phyloP scores from a whole-genome alignment of 106 monocot genomes.

The Iris macrosiphon region DNA sequence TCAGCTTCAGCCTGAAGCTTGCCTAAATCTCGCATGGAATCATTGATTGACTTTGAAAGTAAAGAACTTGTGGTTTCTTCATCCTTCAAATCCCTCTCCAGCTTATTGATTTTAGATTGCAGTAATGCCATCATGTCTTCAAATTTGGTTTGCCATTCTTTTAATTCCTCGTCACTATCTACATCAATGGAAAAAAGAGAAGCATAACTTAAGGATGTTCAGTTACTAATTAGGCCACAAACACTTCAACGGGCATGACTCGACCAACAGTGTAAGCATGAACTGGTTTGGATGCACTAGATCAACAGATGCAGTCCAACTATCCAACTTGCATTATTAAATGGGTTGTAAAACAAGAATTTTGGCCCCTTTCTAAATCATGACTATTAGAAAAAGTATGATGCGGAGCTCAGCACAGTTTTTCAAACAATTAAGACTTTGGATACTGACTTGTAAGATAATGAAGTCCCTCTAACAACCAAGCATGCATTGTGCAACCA shows the following conservation, averaged over 20 bases:
- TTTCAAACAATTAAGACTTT: too few relatives aligned
- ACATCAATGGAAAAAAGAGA: constrained; percentile 13
- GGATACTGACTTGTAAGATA: too few relatives aligned
- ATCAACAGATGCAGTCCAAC: too few relatives aligned
- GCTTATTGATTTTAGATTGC: constrained; percentile 66
- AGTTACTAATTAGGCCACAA: neutral
- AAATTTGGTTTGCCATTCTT: constrained; percentile 97
- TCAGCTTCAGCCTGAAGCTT: constrained; percentile 92
- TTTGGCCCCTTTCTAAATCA: too few relatives aligned
- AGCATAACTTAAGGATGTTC: neutral
- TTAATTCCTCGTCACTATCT: constrained; percentile 98
- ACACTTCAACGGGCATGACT: neutral
- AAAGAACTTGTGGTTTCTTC: constrained; percentile 48
- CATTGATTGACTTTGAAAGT: constrained; percentile 51
- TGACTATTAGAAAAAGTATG: too few relatives aligned
- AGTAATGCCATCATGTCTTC: constrained; percentile 77
- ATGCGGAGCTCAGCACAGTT: too few relatives aligned
- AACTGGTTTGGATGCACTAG: too few relatives aligned
- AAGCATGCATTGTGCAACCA: too few relatives aligned
- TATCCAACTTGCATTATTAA: too few relatives aligned
- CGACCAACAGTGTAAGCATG: neutral
- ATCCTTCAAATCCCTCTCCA: constrained; percentile 80
- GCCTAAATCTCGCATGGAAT: constrained; percentile 62
- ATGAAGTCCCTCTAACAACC: too few relatives aligned
- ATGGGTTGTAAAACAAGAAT: too few relatives aligned